A percentile compares a stretch with the other conserved stretches of the same genome.
phyloP scores from a whole-genome alignment of 1,284 basidiomycete species.

The Ceratobasidium papillatum region DNA sequence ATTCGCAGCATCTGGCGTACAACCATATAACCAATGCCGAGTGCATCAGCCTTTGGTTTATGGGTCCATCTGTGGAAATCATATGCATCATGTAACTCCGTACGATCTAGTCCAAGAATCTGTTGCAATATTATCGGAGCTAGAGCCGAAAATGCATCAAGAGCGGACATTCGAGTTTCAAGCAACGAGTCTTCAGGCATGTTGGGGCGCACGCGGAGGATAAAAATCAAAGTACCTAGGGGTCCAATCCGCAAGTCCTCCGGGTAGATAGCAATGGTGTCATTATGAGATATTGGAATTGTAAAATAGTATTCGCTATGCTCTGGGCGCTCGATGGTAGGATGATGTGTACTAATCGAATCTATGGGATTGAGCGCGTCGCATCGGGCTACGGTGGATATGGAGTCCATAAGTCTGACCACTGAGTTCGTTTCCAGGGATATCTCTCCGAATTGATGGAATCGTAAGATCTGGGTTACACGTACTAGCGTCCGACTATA shows the following conservation, averaged over 20 bases:
- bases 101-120: neutral
- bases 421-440: neutral
- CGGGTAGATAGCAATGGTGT: neutral
- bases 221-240: neutral
- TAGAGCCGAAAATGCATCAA: neutral
- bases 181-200: neutral
- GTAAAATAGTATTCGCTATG: neutral
- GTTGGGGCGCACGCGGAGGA: neutral
- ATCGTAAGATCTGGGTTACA: neutral
- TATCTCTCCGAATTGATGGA: neutral
- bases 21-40: neutral
- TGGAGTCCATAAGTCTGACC: neutral
- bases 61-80: neutral
- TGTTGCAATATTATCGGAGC: slow-evolving; percentile 8
- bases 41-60: neutral
- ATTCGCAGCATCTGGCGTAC: neutral
- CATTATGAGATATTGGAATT: neutral
- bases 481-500: neutral
- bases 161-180: neutral
- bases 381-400: neutral
- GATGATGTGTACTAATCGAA: slow-evolving; percentile 11
- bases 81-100: neutral
- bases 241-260: neutral
- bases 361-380: neutral
- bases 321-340: neutral